Percentiles rank a stretch among this genome's conserved stretches.
Evolutionary conservation across 805 yeast species (phyloP).

Genomic region (Pichia exigua): DNA sequence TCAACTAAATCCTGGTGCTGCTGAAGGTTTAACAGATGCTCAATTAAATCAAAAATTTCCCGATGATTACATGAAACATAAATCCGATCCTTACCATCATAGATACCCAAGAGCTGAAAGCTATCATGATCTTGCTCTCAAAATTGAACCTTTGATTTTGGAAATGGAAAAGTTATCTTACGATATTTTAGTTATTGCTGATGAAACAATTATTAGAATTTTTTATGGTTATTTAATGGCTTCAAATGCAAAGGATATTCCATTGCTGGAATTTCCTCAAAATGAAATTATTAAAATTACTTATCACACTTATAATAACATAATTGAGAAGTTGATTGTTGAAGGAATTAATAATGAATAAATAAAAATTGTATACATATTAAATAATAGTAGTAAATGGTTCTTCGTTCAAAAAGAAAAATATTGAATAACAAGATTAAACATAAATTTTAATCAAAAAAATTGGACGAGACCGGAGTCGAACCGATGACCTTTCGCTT

Average conservation of each 20-base stretch:
- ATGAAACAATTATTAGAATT: constrained; percentile 82
- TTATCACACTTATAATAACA: constrained; percentile 78
- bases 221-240: constrained; percentile 95
- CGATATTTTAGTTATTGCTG: constrained; percentile 85
- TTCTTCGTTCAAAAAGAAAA: no score
- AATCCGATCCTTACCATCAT: constrained; percentile 83
- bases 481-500: constrained; percentile 76
- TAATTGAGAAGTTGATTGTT: constrained; percentile 45
- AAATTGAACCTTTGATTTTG: constrained; percentile 85
- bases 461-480: constrained; percentile 66
- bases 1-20: constrained; percentile 84
- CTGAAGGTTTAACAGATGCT: constrained; percentile 57
- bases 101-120: constrained; percentile 90
- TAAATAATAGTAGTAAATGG: no score
- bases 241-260: constrained; percentile 78
- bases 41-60: constrained; percentile 59
- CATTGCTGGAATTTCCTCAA: constrained; percentile 66
- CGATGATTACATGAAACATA: constrained; percentile 56
- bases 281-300: constrained; percentile 81
- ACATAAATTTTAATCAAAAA: not conserved
- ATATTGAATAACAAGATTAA: no score
- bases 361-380: not conserved
- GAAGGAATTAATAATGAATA: constrained; percentile 19
- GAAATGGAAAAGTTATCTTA: constrained; percentile 91
- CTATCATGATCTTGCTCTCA: constrained; percentile 90